Conservation (phyloP, 1,284 basidiomycete species). For the Schizophyllum commune region DNA sequence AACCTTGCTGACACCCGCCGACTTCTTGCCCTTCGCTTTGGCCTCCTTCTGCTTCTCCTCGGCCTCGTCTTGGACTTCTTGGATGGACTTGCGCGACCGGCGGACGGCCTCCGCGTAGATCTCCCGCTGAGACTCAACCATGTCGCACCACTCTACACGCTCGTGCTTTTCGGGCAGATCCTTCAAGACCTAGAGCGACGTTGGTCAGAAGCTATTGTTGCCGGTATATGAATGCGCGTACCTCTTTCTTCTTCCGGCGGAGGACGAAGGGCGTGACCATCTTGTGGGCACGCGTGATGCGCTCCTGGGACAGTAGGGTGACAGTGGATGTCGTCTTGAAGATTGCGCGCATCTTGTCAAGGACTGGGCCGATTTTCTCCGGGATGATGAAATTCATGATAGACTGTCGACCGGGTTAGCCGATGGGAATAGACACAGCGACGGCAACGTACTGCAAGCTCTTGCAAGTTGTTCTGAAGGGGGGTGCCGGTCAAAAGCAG, state of each 20-base stretch:
- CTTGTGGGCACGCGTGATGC: constrained; percentile 91
- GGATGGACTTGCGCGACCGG: constrained; percentile 77
- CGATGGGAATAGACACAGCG: constrained; percentile 7
- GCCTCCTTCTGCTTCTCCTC: constrained; percentile 28
- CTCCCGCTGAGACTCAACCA: constrained; percentile 77
- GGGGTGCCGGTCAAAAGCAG: constrained; percentile 95
- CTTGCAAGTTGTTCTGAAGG: constrained; percentile 87
- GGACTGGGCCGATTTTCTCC: constrained; percentile 73
- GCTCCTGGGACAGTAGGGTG: constrained; percentile 81
- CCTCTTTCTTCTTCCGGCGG: constrained; percentile 90
- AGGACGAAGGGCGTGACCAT: constrained; percentile 99
- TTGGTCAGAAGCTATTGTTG: constrained; percentile 1
- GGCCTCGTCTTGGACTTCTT: constrained; percentile 40
- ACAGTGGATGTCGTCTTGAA: constrained; percentile 94
- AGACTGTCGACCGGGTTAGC: constrained; percentile 70
- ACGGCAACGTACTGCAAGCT: constrained; percentile 74
- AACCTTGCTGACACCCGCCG: constrained; percentile 37
- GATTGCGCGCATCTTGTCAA: constrained; percentile 82
- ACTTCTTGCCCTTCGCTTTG: constrained; percentile 33
- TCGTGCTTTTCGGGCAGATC: constrained; percentile 92
- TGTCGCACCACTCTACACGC: constrained; percentile 89
- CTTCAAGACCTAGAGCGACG: constrained; percentile 67
- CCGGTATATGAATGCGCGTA: constrained; percentile 16
- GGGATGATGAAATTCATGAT: constrained; percentile 98
- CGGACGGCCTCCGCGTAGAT: constrained; percentile 85